Percentiles rank a stretch among this genome's conserved stretches.
phyloP scores from a whole-genome alignment of 2,329 filamentous ascomycete species.

The Stachybotrys echinatus region DNA sequence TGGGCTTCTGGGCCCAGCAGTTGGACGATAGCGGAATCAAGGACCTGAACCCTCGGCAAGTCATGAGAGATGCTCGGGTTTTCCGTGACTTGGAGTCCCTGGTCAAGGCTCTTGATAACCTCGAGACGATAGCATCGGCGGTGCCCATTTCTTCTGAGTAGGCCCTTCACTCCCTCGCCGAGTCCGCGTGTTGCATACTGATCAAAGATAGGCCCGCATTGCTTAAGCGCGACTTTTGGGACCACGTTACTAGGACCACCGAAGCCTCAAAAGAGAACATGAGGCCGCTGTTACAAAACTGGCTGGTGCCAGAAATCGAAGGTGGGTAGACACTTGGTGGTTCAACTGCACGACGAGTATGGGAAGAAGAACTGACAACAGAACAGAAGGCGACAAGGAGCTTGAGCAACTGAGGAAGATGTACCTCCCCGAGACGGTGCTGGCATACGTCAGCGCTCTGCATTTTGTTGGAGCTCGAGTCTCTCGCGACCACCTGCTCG shows the following conservation, averaged over 20 bases:
- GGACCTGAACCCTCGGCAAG: conserved; percentile 31
- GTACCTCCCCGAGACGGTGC: conserved; percentile 80
- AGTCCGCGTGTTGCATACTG: not conserved
- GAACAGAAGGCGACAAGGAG: conserved; percentile 52
- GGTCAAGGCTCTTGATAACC: conserved; percentile 57
- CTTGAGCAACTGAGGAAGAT: conserved; percentile 62
- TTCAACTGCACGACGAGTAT: not conserved
- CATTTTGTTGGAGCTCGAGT: conserved; percentile 73
- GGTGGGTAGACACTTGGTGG: no score
- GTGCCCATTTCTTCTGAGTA: conserved; percentile 49
- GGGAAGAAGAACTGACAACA: conserved; percentile 5
- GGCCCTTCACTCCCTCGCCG: conserved; percentile 15
- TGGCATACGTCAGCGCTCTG: conserved; percentile 77
- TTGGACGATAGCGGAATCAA: conserved; percentile 28
- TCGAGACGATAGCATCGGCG: conserved; percentile 60
- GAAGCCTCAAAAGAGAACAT: conserved; percentile 51
- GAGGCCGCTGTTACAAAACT: conserved; percentile 57
- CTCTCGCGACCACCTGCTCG: conserved; percentile 69
- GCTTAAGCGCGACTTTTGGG: conserved; percentile 44
- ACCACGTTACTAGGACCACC: conserved; percentile 47
- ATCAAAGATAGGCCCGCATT: no score
- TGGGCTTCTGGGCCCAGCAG: conserved; percentile 32
- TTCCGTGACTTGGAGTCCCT: conserved; percentile 67
- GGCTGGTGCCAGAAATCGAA: conserved; percentile 52
- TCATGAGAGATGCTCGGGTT: conserved; percentile 52